Conservation (phyloP, 192 early-diverging fungal genomes). For the Coemansia sp. region DNA sequence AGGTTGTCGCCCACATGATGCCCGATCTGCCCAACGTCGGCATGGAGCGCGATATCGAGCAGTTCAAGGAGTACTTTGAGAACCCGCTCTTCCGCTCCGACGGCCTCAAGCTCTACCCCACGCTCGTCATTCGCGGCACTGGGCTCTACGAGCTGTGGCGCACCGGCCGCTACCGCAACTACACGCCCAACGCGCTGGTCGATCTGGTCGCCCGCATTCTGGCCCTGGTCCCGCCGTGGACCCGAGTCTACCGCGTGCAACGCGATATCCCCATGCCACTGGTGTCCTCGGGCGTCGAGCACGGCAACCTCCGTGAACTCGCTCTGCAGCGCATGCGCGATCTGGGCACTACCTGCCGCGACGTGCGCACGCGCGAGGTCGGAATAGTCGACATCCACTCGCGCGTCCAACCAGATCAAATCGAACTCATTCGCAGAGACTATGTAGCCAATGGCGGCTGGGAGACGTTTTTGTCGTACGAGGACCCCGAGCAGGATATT, state of each 20-base stretch:
- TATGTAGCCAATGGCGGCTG: slow-evolving; percentile 97
- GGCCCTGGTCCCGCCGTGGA: slow-evolving; percentile 98
- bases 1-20: slow-evolving; percentile 99
- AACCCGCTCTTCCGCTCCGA: slow-evolving; percentile 98
- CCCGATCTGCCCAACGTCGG: slow-evolving; percentile 99
- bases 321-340: slow-evolving; percentile 95
- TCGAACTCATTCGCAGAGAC: slow-evolving; percentile 95
- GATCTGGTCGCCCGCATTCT: slow-evolving; percentile 93
- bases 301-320: slow-evolving; percentile 94
- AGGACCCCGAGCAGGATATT: slow-evolving; percentile 95
- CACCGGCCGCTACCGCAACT: slow-evolving; percentile 96
- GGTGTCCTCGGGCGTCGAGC: slow-evolving; percentile 96
- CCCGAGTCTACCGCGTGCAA: slow-evolving; percentile 96
- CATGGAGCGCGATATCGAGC: slow-evolving; percentile 98
- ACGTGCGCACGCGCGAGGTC: slow-evolving; percentile 97
- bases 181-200: slow-evolving; percentile 91
- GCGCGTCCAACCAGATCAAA: slow-evolving; percentile 89
- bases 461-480: slow-evolving; percentile 99
- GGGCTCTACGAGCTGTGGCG: slow-evolving; percentile 98
- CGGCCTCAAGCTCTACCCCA: slow-evolving; percentile 97
- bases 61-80: slow-evolving; percentile 98
- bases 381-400: slow-evolving; percentile 98
- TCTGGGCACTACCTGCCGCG: slow-evolving; percentile 90
- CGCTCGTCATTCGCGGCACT: slow-evolving; percentile 97
- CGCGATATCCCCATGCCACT: slow-evolving; percentile 99